Percentiles rank a stretch among this genome's conserved stretches.
phyloP scores from a whole-genome alignment of 345 rosid genomes.

The Balakata baccata region DNA sequence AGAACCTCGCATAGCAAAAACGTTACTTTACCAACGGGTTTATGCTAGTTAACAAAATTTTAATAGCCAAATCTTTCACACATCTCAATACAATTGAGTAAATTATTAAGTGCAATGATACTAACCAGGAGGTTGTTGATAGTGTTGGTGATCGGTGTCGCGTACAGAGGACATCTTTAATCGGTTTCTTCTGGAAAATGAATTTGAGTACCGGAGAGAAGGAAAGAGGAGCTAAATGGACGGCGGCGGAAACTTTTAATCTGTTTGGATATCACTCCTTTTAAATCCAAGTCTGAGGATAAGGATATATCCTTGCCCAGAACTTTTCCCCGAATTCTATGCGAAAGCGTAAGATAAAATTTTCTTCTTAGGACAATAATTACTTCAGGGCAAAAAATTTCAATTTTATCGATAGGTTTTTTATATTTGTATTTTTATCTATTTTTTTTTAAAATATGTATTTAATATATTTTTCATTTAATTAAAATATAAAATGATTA shows the following conservation, averaged over 20 bases:
- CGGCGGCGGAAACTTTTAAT: neutral
- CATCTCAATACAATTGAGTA: neutral
- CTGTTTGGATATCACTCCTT: neutral
- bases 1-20: neutral
- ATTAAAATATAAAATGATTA: too few species aligned
- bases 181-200: neutral
- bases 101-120: neutral
- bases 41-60: neutral
- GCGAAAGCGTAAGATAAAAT: too few species aligned
- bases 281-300: neutral
- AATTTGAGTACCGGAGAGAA: too few species aligned
- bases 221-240: neutral
- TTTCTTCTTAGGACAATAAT: too few species aligned
- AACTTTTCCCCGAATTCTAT: too few species aligned
- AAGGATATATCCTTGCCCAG: neutral
- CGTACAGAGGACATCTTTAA: constrained; percentile 6
- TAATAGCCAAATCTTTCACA: neutral
- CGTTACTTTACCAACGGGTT: neutral
- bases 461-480: too few species aligned
- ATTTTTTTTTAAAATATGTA: too few species aligned
- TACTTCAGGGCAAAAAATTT: too few species aligned
- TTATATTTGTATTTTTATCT: too few species aligned
- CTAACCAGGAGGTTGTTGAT: constrained; percentile 4
- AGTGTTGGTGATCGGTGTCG: neutral
- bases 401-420: too few species aligned